Evolutionary conservation across 1,284 basidiomycete species (phyloP), one percentile per base, ranked within the genome.

Genomic region (Coniferiporia weirii): DNA sequence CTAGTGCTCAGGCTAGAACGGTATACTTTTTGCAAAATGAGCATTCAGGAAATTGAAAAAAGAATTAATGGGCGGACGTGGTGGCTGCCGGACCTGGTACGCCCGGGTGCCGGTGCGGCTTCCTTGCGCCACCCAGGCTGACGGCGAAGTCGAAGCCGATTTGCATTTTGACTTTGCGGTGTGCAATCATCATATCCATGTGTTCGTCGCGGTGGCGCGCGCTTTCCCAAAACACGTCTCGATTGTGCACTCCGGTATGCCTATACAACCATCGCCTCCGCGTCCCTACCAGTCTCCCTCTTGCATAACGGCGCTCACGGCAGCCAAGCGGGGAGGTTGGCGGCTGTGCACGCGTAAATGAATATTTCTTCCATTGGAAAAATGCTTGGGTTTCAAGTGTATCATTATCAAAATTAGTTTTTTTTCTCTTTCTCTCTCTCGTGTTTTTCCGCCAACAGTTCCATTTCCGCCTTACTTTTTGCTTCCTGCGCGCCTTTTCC

Each of bases 401-500:
- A 56, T 56, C 54, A 56, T 47, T 27, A 36, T 60, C 59, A 46
- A 46, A 53, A 53, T 61, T 61, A 56, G 55, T 46, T 13, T 52
- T 57, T 44, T 52, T 53, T 44, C 27, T 27, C 27, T 27, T 5
- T 3, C 27, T 27, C 27, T 27, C 27, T 27, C 27, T 34, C 54
- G 35, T 20, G 43, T 56, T 59, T 55, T 55, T 49, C 43, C 59
- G 55, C 27, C 27, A 27, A 35, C 40, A 52, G 51, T 57, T 54
- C 57, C 57, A 59, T 61, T 61, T 61, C 48, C 32, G 50, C 59
- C 59, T 44, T 48, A 52, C 51, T 56, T 60, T 60, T 55, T 56
- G 47, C 54, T 56, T 52, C 58, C 52, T 60, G 34, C 27, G 54
- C 54, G 54, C 49, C 44, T 36, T 56, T 56, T 48, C 59, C 59